phyloP scores from a whole-genome alignment of 225 moss, liverwort and hornwort genomes.

The Pseudoscleropodium purum region DNA sequence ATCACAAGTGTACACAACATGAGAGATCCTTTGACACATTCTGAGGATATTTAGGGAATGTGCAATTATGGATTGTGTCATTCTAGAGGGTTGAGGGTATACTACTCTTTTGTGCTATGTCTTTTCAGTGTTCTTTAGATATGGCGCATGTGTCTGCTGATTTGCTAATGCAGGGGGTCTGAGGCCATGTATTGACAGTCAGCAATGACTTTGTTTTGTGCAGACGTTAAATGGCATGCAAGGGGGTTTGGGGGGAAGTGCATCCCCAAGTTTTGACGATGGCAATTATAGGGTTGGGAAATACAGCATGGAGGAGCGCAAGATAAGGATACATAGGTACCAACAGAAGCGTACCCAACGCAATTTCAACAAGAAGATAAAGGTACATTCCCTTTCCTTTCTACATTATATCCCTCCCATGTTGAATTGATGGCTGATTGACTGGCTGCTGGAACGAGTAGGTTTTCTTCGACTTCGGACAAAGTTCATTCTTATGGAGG shows the following conservation, averaged over 20 bases:
- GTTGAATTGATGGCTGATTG: not conserved
- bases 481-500: too few relatives aligned
- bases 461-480: not conserved
- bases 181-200: not conserved
- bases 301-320: slow-evolving; percentile 88
- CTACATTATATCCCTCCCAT: not conserved
- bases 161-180: not conserved
- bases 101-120: not conserved
- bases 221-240: slow-evolving; percentile 78
- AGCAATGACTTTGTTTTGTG: not conserved
- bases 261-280: slow-evolving; percentile 75
- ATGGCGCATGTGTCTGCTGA: not conserved
- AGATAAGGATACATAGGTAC: slow-evolving; percentile 88
- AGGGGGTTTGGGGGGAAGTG: slow-evolving; percentile 49
- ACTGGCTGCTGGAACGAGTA: not conserved
- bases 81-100: not conserved
- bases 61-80: not conserved
- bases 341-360: slow-evolving; percentile 93
- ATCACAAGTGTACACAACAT: not conserved
- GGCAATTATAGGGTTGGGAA: slow-evolving; percentile 86
- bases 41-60: not conserved
- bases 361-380: slow-evolving; percentile 98
- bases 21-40: not conserved
- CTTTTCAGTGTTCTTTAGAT: not conserved
- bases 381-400: slow-evolving; percentile 21